Conservation (phyloP, 78 protist genomes). For the Speleostelium caveatum region DNA sequence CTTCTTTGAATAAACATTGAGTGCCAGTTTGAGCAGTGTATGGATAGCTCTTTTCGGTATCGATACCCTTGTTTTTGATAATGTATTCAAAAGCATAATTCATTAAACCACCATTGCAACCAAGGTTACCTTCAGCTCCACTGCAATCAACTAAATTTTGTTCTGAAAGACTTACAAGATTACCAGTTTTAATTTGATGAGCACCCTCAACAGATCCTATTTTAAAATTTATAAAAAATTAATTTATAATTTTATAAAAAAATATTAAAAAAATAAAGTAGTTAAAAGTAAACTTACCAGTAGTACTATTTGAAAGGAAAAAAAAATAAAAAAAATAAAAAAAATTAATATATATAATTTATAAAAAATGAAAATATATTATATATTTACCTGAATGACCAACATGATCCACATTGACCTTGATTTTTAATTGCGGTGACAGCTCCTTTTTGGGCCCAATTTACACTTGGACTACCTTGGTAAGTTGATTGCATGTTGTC, state of each 20-base stretch:
- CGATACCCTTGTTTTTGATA: constrained; percentile 77
- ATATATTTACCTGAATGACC: constrained; percentile 6
- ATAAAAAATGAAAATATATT: no score
- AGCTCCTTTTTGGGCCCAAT: constrained; percentile 85
- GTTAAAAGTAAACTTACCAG: not conserved
- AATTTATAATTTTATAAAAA: not conserved
- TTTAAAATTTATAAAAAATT: constrained; percentile 44
- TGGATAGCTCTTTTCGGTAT: constrained; percentile 91
- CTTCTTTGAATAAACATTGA: constrained; percentile 2
- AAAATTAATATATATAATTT: not conserved
- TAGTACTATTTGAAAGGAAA: not conserved
- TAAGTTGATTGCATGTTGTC: not conserved
- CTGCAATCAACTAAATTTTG: constrained; percentile 88
- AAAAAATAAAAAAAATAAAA: not conserved
- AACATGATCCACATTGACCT: constrained; percentile 87
- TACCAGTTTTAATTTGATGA: constrained; percentile 34
- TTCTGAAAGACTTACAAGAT: constrained; percentile 76
- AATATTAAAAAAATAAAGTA: no score
- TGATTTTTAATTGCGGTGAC: constrained; percentile 88
- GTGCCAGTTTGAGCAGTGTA: constrained; percentile 63
- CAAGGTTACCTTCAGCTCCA: constrained; percentile 62
- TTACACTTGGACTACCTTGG: constrained; percentile 9
- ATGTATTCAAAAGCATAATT: constrained; percentile 75
- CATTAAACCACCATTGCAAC: constrained; percentile 89
- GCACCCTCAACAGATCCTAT: no score